Evolutionary conservation across 2,329 filamentous ascomycete species (phyloP).

Genomic region (Fusarium mangiferae): DNA sequence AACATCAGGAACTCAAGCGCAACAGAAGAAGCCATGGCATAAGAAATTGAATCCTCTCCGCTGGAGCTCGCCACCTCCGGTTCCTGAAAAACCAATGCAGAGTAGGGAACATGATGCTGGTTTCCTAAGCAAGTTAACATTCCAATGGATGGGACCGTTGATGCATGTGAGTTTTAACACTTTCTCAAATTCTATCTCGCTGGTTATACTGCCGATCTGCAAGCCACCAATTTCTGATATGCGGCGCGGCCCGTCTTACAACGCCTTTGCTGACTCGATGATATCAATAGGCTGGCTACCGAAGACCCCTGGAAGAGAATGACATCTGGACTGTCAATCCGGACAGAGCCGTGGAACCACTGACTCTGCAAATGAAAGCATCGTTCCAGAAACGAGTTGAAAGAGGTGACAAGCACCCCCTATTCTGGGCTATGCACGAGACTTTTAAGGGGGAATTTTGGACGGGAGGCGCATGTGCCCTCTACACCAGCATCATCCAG

Average conservation of each 20-base stretch:
- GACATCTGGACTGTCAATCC: constrained; percentile 94
- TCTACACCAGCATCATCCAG: constrained; percentile 78
- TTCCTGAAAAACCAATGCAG: constrained; percentile 62
- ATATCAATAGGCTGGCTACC: constrained; percentile 76
- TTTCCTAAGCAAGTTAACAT: constrained; percentile 80
- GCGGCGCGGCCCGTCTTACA: constrained; percentile 33
- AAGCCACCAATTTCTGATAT: constrained; percentile 16
- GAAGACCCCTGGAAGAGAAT: constrained; percentile 81
- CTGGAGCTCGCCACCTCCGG: constrained; percentile 66
- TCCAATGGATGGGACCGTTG: constrained; percentile 89
- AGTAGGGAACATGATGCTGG: constrained; percentile 78
- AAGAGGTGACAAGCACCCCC: constrained; percentile 75
- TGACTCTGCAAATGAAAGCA: constrained; percentile 73
- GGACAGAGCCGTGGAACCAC: constrained; percentile 74
- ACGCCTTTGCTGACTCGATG: constrained; percentile 10
- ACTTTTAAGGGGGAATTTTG: constrained; percentile 87
- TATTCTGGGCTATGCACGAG: constrained; percentile 86
- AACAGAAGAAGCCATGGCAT: constrained; percentile 68
- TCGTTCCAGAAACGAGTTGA: constrained; percentile 76
- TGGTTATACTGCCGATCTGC: constrained; percentile 6
- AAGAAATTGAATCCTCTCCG: constrained; percentile 69
- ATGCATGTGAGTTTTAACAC: constrained; percentile 73
- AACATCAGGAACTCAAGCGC: constrained; percentile 50
- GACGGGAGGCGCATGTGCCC: constrained; percentile 81
- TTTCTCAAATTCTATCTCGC: not conserved